Evolutionary conservation across 2,329 filamentous ascomycete genomes (phyloP).

Genomic region (Fusarium sambucinum): DNA sequence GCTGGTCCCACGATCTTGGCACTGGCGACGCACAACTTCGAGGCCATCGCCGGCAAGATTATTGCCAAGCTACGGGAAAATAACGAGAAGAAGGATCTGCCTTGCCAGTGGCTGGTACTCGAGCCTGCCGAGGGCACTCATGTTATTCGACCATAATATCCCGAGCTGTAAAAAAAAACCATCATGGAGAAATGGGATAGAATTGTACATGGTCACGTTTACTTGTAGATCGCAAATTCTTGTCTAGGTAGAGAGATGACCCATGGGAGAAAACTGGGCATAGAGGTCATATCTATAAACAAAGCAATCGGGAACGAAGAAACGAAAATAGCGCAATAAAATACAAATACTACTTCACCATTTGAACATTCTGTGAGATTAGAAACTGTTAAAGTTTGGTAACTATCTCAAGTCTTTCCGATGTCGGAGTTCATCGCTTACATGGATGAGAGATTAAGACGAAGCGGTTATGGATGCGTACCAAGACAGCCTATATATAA

Average conservation of each 20-base stretch:
- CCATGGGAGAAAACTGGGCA: background rate
- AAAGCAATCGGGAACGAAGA: constrained; percentile 4
- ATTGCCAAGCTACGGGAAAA: constrained; percentile 77
- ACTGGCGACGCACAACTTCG: constrained; percentile 90
- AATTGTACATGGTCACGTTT: background rate
- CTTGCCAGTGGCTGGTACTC: constrained; percentile 87
- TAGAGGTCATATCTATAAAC: background rate
- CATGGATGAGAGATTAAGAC: background rate
- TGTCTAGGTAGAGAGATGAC: background rate
- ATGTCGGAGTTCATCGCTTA: background rate
- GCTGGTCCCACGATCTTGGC: constrained; percentile 96
- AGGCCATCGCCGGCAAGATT: constrained; percentile 84
- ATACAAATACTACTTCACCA: background rate
- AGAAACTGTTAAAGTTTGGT: too few relatives aligned
- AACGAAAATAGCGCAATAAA: constrained; percentile 17
- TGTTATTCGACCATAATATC: constrained; percentile 54
- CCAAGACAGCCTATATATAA: too few relatives aligned
- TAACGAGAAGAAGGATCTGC: constrained; percentile 71
- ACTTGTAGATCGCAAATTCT: constrained; percentile 9
- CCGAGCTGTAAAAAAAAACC: background rate
- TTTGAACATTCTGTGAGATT: background rate
- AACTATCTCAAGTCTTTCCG: background rate
- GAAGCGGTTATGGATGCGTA: background rate
- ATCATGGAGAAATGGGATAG: background rate
- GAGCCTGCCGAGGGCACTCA: constrained; percentile 83